Evolutionary conservation across 305 asterid species (phyloP).

Genomic region (Nicotiana rustica): DNA sequence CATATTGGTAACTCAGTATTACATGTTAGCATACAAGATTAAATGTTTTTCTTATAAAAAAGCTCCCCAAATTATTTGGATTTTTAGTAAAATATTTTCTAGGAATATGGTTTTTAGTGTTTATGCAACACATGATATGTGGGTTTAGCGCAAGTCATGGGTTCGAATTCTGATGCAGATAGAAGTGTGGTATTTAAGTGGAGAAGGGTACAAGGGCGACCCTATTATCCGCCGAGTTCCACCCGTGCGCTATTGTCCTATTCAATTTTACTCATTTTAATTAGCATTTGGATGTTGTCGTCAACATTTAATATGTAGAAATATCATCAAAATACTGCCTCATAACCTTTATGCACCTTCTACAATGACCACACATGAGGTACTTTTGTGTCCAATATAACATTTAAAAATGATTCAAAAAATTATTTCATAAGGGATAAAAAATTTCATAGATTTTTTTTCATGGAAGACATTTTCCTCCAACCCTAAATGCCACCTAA

Average conservation of each 20-base stretch:
- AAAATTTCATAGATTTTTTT: not conserved
- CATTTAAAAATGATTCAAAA: slow-evolving; percentile 23
- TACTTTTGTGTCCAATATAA: not conserved
- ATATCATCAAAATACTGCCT: not conserved
- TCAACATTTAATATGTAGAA: slow-evolving; percentile 5
- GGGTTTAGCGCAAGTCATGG: not conserved
- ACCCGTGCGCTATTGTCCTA: not conserved
- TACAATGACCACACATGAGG: not conserved
- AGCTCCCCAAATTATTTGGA: not conserved
- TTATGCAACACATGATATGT: not conserved
- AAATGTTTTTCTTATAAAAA: slow-evolving; percentile 6
- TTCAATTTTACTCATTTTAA: slow-evolving; percentile 1
- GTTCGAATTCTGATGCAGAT: not conserved
- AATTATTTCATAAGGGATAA: not conserved
- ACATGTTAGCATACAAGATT: not conserved
- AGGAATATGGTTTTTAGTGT: not conserved
- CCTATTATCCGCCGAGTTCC: not conserved
- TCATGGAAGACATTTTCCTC: not conserved
- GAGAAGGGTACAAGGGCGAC: not conserved
- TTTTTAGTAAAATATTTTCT: slow-evolving; percentile 13
- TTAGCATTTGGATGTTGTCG: not conserved
- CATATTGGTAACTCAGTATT: not conserved
- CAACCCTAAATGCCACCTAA: not conserved
- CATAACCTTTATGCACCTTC: not conserved
- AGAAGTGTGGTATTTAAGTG: not conserved